phyloP scores from a whole-genome alignment of 2,329 filamentous ascomycete genomes.

The Cladosporium sp. region DNA sequence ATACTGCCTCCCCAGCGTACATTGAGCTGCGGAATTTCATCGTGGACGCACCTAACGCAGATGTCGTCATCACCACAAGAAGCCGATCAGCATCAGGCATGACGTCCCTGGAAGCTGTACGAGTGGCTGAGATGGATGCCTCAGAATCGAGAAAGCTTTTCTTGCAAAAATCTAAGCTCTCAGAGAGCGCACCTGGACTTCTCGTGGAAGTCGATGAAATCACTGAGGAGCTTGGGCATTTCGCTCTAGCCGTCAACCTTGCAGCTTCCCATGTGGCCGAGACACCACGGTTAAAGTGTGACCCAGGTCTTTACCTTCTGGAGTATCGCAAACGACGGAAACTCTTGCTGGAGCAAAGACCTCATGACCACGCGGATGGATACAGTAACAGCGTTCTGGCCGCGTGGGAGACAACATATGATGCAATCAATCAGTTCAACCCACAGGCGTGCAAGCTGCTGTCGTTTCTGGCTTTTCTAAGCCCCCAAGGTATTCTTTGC shows the following conservation, averaged over 20 bases:
- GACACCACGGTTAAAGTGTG: not conserved
- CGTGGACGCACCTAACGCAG: not conserved
- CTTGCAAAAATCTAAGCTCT: not conserved
- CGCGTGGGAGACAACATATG: constrained; percentile 23
- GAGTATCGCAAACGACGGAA: not conserved
- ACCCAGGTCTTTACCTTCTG: not conserved
- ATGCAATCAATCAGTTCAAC: constrained; percentile 16
- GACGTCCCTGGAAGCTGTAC: not conserved
- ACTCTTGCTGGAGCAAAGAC: not conserved
- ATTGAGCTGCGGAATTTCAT: not conserved
- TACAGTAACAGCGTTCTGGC: constrained; percentile 25
- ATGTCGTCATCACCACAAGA: not conserved
- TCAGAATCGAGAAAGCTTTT: not conserved
- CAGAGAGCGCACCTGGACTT: not conserved
- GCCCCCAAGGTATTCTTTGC: not conserved
- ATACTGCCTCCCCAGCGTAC: not conserved
- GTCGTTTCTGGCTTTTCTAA: not conserved
- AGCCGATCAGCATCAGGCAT: not conserved
- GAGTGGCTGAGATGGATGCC: not conserved
- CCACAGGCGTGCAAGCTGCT: constrained; percentile 17
- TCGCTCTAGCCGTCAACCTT: not conserved
- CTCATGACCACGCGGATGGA: constrained; percentile 20
- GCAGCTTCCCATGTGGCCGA: not conserved
- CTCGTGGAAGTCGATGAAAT: not conserved
- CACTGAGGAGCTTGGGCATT: not conserved